Base-by-base conservation (phyloP, 176 grass and related monocot species). In the Thalia dealbata region DNA sequence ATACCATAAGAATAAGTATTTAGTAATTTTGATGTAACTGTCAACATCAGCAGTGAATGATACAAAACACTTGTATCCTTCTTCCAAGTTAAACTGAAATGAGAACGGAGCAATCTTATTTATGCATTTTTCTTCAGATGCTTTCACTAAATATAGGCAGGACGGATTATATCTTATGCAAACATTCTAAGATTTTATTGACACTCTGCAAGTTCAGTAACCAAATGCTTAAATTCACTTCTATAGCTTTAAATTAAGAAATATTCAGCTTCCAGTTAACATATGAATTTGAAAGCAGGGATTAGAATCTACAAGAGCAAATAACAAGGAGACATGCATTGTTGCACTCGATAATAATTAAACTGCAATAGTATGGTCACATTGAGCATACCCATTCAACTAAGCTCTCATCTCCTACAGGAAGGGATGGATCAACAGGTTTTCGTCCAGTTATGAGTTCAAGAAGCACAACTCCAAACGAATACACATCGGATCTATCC, bases 371-470 rank as follows among this genome's bases (percentile, higher is more conserved):
- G 1, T 38, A 4, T 38, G 61, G 14, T 19, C 19, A 19, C 16
- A 41, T 14, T 71, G 19, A 27, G 24, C 46, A 10, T 83, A 96
- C 89, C 93, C 89, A 90, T 88, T 86, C 89, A 14, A 97, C 93
- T 16, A 92, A 68, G 67, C 87, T 92, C 64, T 92, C 92, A 83
- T 96, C 92, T 43, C 83, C 89, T 2, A 81, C 48, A 7, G 93
- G 84, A 3, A 86, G 84, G 12, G 85, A 97, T 18, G 84, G 19
- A 74, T 97, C 90, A 14, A 97, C 81, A 18, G 89, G 86, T 78
- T 88, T 92, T 71, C 87, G 89, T 35, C 89, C 89, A 0, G 89
- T 92, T 82, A 96, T 88, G n/a, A 90, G 89, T 80, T 97, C 93
- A 66, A 90, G 77, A 60, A 97, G 89, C 81, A 97, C 93, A 48